A percentile compares a stretch with the other conserved stretches of the same genome.
Evolutionary conservation across 1,139 yeast species (phyloP).

Genomic region (Nadsonia commutata): DNA sequence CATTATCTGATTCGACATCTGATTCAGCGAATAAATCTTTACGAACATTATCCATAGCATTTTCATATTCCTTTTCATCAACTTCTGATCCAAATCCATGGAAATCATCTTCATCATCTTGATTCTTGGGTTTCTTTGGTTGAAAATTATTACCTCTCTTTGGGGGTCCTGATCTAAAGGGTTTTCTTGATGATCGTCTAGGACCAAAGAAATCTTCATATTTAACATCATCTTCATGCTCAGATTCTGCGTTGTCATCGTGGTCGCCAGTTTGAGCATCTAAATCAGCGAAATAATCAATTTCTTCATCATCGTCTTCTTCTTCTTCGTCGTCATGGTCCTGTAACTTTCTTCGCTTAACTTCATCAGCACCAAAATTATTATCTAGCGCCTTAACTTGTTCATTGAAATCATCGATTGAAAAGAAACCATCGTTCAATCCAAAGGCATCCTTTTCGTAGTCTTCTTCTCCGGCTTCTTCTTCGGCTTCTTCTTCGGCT

Average conservation of each 20-base stretch:
- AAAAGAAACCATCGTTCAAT: conserved; percentile 72
- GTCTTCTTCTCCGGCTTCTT: conserved; percentile 26
- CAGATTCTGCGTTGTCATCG: conserved; percentile 15
- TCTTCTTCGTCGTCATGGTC: conserved; percentile 28
- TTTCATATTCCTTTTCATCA: conserved; percentile 23
- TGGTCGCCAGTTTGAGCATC: conserved; percentile 24
- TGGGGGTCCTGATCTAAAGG: conserved; percentile 6
- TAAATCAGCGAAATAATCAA: conserved; percentile 30
- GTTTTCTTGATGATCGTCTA: conserved; percentile 12
- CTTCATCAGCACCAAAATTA: conserved; percentile 56
- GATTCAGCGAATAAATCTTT: conserved; percentile 48
- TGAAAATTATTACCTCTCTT: conserved; percentile 6
- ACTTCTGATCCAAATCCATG: conserved; percentile 10
- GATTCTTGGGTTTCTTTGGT: conserved; percentile 9
- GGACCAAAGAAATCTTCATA: conserved; percentile 29
- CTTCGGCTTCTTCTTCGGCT: conserved; percentile 14
- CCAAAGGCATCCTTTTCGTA: conserved; percentile 32
- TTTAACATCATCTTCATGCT: conserved; percentile 19
- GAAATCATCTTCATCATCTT: conserved; percentile 14
- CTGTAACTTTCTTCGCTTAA: conserved; percentile 33
- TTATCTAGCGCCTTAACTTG: conserved; percentile 63
- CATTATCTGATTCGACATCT: conserved; percentile 34
- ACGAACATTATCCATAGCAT: conserved; percentile 32
- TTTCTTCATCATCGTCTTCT: conserved; percentile 53
- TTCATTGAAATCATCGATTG: conserved; percentile 71